These are phyloP conservation scores for Penicillium odoratum DNA, from an alignment of 495 filamentous ascomycete genomes.

Conservation along the genomic window DNA sequence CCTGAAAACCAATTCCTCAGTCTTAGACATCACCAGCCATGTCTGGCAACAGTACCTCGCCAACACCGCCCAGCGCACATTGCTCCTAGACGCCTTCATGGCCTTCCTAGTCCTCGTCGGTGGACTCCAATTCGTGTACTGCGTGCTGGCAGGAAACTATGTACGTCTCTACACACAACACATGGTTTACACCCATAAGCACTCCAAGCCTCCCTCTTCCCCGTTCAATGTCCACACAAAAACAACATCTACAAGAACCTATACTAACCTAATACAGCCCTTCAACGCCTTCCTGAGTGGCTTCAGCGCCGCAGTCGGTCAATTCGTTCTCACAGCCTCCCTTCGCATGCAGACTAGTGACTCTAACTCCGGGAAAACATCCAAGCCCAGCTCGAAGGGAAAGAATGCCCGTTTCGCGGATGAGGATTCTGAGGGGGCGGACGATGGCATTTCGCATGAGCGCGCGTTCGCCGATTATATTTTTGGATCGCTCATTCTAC, in stretches of 20 bases:
- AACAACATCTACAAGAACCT: neutral
- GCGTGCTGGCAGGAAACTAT: conserved; percentile 89
- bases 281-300: conserved; percentile 98
- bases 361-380: conserved; percentile 10
- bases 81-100: conserved; percentile 92
- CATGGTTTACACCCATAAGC: neutral
- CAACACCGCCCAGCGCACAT: conserved; percentile 82
- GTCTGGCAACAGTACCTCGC: conserved; percentile 75
- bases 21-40: conserved; percentile 52
- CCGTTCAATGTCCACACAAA: neutral
- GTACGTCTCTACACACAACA: conserved; percentile 50
- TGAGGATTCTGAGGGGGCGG: conserved; percentile 29
- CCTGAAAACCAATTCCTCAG: conserved; percentile 44
- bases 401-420: conserved; percentile 34
- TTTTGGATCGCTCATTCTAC: conserved; percentile 89
- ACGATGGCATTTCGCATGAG: conserved; percentile 46
- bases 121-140: conserved; percentile 90
- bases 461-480: conserved; percentile 96
- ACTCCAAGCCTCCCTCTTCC: neutral
- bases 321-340: conserved; percentile 91
- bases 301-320: conserved; percentile 92
- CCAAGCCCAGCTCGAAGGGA: conserved; percentile 34
- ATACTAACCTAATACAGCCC: conserved; percentile 55
- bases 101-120: conserved; percentile 83
- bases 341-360: conserved; percentile 85